Base-by-base conservation (phyloP, 1,284 basidiomycete genomes). In the Boletus semigastroideus region DNA sequence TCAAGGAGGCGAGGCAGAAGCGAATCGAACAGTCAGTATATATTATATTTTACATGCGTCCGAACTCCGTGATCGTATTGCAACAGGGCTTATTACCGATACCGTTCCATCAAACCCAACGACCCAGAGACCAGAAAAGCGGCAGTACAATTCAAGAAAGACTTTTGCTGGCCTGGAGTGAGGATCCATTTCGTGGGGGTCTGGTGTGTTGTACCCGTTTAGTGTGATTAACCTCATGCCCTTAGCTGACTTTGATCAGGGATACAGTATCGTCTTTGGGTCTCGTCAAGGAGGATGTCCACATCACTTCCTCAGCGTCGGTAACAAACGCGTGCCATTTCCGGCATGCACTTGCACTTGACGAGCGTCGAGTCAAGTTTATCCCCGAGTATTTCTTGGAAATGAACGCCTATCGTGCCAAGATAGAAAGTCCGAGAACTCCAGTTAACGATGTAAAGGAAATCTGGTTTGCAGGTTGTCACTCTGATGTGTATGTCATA, bases 221-320 rank as follows among this genome's bases (percentile, higher is more conserved):
- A 13, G 25, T 7, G 8, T 25, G 2, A 25, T 22, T 5, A 25
- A 6, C 25, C 25, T 25, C 25, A 25, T 25, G 25, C 25, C 25
- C 5, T 14, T 11, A 13, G 7, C 11, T 38, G 13, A 46, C 5
- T 11, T 42, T 37, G 2, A 37, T 2, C 22, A 77, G 75, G 76
- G 76, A 76, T 52, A 71, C 72, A 0, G 71, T 74, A 1, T 69
- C 71, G 5, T 72, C 70, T 4, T 38, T 71, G 12, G 68, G 70
- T 10, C 13, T 69, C 1, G 37, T 60, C 2, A 56, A 58, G 13
- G 27, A 6, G 7, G 61, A 61, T 28, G 55, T 49, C 11, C 48
- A 62, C 0, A 52, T 71, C 1, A 41, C 56, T 0, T 45, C 59
- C 1, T 57, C 54, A 2, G 37, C 53, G 10, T 49, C 51, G 0